Base-by-base conservation (phyloP, 2,329 filamentous ascomycete species). In the Rugonectria rugulosa region DNA sequence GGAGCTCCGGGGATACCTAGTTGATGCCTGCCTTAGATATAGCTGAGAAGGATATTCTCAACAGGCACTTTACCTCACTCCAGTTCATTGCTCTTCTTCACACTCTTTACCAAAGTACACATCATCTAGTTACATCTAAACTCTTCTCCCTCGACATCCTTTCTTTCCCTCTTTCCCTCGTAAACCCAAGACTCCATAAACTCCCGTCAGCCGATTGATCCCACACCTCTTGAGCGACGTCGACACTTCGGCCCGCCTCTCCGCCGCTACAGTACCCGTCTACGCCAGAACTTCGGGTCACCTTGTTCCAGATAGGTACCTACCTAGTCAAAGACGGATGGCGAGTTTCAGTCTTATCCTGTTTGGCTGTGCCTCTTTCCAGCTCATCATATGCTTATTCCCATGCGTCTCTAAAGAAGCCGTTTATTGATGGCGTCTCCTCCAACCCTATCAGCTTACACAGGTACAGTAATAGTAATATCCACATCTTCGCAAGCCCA, bases 221-320 rank as follows among this genome's bases (percentile, higher is more conserved):
- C 53, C 57, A 56, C 48, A 57, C 58, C 51, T 61, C 24, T 36
- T n/a, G 55, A 61, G 53, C 60, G 59, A 49, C 56, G 53, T 40
- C 61, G 59, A 65, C 59, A 63, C 67, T 66, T 67, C 72, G 72
- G 72, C 68, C 72, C 72, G 72, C 65, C 67, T 71, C 59, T 69
- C 72, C 72, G 71, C 62, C 57, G 68, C 58, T 57, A 61, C 65
- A 56, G 54, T 62, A 68, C 60, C 63, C 65, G 65, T 47, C 55
- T 50, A 52, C 63, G 65, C 65, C 60, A 68, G 55, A 68, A 68
- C 65, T 61, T 68, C 65, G 65, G 65, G 23, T 53, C 24, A 34
- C 42, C 34, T 29, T 29, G 29, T 29, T 17, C 27, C 46, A 46
- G 21, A 23, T 50, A 34, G 21, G 29, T 14, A 32, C 10, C 11